A percentile compares a stretch with the other conserved stretches of the same genome.
These are phyloP conservation scores for Dipteronia sinensis DNA, from an alignment of 345 rosid genomes.

Conservation along the genomic window DNA sequence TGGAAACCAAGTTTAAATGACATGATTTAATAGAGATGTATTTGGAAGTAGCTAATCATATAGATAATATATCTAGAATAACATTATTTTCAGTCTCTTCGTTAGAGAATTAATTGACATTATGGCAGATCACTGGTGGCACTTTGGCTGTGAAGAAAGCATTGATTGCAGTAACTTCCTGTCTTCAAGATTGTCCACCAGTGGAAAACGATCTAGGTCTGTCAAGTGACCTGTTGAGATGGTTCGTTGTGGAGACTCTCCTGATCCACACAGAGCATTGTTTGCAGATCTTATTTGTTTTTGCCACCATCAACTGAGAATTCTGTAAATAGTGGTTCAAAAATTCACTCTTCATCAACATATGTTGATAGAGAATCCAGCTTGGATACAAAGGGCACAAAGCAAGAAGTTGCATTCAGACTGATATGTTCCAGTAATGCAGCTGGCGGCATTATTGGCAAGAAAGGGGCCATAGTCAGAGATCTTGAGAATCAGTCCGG, in stretches of 20 bases:
- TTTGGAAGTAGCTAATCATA: background rate
- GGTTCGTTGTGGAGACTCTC: slow-evolving; percentile 20
- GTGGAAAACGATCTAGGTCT: slow-evolving; percentile 18
- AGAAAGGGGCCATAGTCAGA: slow-evolving; percentile 53
- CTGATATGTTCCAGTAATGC: slow-evolving; percentile 48
- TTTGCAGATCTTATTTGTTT: slow-evolving; percentile 51
- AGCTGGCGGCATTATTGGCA: slow-evolving; percentile 75
- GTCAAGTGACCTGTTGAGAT: slow-evolving; percentile 33
- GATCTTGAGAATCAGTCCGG: slow-evolving; percentile 60
- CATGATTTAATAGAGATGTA: background rate
- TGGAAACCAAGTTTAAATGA: too few relatives aligned
- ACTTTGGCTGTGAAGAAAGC: slow-evolving; percentile 68
- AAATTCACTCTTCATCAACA: slow-evolving; percentile 18
- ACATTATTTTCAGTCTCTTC: background rate
- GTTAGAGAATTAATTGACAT: slow-evolving; percentile 6
- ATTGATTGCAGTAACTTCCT: slow-evolving; percentile 46
- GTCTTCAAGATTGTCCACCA: slow-evolving; percentile 46
- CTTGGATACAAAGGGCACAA: slow-evolving; percentile 16
- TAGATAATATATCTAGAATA: background rate
- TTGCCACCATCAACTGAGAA: slow-evolving; percentile 28
- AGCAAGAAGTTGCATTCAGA: slow-evolving; percentile 47
- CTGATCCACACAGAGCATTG: slow-evolving; percentile 48
- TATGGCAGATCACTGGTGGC: slow-evolving; percentile 53
- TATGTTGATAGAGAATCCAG: slow-evolving; percentile 27
- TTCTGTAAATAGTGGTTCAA: slow-evolving; percentile 22